Percentiles rank a stretch among this genome's conserved stretches.
Evolutionary conservation across 306 rosid genomes (phyloP).

Genomic region (Abrus precatorius): DNA sequence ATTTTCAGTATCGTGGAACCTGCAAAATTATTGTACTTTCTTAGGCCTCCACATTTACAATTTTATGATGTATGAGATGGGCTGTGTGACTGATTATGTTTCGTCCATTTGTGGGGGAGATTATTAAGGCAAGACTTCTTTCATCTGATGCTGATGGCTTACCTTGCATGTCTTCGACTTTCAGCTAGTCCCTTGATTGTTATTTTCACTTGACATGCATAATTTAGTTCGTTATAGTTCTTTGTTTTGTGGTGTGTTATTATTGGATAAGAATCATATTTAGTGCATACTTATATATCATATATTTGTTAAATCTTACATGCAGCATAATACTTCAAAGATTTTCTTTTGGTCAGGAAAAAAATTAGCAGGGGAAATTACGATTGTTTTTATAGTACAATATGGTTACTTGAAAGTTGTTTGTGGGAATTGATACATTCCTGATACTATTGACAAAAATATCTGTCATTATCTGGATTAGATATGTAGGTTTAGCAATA

Average conservation of each 20-base stretch:
- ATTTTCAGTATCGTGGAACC: background rate
- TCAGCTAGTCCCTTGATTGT: slow-evolving; percentile 42
- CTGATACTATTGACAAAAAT: background rate
- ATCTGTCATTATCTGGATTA: no score
- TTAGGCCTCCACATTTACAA: background rate
- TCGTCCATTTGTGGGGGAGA: slow-evolving; percentile 81
- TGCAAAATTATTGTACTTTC: background rate
- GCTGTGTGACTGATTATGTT: slow-evolving; percentile 62
- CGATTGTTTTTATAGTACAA: background rate
- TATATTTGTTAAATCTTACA: background rate
- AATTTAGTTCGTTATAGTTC: background rate
- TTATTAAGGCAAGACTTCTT: slow-evolving; percentile 69
- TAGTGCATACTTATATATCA: background rate
- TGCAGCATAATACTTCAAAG: background rate
- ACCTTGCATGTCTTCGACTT: slow-evolving; percentile 56
- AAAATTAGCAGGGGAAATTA: background rate
- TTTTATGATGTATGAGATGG: slow-evolving; percentile 22
- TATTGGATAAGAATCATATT: background rate
- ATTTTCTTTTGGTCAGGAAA: no score
- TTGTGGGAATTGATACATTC: background rate
- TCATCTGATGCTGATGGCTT: slow-evolving; percentile 68
- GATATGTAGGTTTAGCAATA: no score
- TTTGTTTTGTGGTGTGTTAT: background rate
- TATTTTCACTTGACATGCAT: slow-evolving; percentile 9
- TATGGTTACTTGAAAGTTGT: background rate